These are phyloP conservation scores for Calonectria multiphialidica DNA, from an alignment of 2,329 filamentous ascomycete genomes.

Conservation along the genomic window DNA sequence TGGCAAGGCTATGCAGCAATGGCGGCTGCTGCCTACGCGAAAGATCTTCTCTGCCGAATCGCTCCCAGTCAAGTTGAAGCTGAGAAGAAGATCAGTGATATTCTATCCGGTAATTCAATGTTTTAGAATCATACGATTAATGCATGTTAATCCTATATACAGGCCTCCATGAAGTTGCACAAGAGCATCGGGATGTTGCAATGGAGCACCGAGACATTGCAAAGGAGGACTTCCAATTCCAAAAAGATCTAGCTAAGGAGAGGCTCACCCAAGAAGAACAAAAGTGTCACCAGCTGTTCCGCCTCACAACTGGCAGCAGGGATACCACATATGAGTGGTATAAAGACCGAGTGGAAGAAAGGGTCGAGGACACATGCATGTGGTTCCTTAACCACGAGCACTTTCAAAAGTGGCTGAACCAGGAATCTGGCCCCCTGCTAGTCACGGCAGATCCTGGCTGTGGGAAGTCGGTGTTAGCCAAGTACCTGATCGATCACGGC, in stretches of 20 bases:
- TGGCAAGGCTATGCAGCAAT: not conserved
- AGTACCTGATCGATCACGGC: slow-evolving; percentile 45
- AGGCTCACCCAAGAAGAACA: not conserved
- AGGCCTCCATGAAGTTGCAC: not conserved
- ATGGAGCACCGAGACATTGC: not conserved
- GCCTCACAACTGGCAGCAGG: not conserved
- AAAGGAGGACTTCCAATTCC: not conserved
- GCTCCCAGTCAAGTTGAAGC: not conserved
- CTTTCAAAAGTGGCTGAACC: slow-evolving; percentile 45
- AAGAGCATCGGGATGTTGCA: no score
- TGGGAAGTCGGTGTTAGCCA: slow-evolving; percentile 53
- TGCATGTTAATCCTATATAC: not conserved
- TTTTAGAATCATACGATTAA: not conserved
- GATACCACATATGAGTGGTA: not conserved
- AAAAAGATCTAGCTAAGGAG: not conserved
- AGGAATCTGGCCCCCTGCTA: slow-evolving; percentile 45
- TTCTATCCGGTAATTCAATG: not conserved
- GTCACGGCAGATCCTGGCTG: slow-evolving; percentile 55
- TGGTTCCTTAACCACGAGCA: slow-evolving; percentile 40
- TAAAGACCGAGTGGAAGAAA: not conserved
- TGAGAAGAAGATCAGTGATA: not conserved
- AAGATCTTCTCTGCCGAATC: not conserved
- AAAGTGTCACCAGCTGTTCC: not conserved
- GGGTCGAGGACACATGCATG: slow-evolving; percentile 24
- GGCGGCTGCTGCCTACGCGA: not conserved